Percentiles rank a stretch among this genome's conserved stretches.
phyloP scores from a whole-genome alignment of 139 green algal species.

The Chlorella sorokiniana region DNA sequence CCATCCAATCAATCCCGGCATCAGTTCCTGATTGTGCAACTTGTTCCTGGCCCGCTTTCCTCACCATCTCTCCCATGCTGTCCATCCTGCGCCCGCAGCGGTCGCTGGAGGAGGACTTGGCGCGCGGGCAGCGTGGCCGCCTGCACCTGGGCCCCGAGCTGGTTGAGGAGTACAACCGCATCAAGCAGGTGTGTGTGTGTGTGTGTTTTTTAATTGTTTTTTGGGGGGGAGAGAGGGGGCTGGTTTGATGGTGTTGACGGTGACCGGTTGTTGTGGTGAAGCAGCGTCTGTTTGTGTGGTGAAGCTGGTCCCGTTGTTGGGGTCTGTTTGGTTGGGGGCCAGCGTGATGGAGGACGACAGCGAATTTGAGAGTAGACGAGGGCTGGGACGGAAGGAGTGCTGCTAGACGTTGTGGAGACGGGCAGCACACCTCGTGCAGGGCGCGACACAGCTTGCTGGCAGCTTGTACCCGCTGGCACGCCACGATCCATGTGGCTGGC shows the following conservation, averaged over 20 bases:
- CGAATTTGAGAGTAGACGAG: too few species aligned
- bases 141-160: conserved; percentile 33
- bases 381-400: too few species aligned
- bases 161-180: conserved; percentile 53
- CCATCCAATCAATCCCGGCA: too few species aligned
- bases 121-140: conserved; percentile 10
- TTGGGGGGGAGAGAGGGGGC: not conserved
- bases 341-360: too few species aligned
- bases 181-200: conserved; percentile 41
- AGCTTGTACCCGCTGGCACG: too few species aligned
- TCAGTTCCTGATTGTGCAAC: too few species aligned
- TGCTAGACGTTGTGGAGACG: too few species aligned
- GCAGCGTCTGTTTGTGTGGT: too few species aligned
- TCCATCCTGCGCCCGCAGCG: conserved; percentile 1
- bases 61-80: not conserved
- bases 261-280: not conserved
- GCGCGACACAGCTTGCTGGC: too few species aligned
- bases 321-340: too few species aligned
- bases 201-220: not conserved
- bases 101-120: conserved; percentile 33
- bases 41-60: not conserved
- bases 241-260: not conserved
- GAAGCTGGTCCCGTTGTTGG: not conserved
- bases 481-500: too few species aligned
- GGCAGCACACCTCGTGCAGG: too few species aligned